Percentiles rank a stretch among this genome's conserved stretches.
phyloP scores from a whole-genome alignment of 1,284 basidiomycete species.

The Peniophora sp. region DNA sequence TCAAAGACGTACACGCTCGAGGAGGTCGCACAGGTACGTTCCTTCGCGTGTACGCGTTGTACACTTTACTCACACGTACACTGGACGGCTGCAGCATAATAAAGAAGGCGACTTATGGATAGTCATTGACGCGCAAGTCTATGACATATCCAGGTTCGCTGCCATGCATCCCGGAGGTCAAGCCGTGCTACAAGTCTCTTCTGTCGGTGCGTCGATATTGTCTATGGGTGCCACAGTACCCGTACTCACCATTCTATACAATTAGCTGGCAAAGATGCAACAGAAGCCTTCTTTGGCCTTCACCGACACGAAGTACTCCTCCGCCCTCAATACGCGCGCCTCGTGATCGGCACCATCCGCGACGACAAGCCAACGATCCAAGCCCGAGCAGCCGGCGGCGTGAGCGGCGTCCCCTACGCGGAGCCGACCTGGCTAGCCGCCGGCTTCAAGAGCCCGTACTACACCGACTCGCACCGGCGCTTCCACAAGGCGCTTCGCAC shows the following conservation, averaged over 20 bases:
- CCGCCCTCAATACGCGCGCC: conserved; percentile 72
- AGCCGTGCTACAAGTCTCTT: conserved; percentile 39
- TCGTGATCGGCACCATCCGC: conserved; percentile 73
- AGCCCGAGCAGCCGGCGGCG: conserved; percentile 52
- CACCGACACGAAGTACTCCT: conserved; percentile 84
- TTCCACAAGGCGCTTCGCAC: conserved; percentile 61
- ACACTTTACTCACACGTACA: conserved; percentile 2
- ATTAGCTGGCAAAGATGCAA: conserved; percentile 74
- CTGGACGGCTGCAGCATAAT: conserved; percentile 50
- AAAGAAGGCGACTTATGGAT: conserved; percentile 69
- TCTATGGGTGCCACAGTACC: not conserved
- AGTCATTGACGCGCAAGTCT: conserved; percentile 60
- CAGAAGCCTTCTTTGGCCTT: conserved; percentile 85
- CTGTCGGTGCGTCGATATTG: conserved; percentile 26
- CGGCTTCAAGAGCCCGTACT: conserved; percentile 81
- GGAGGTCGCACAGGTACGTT: conserved; percentile 45
- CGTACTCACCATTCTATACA: not conserved
- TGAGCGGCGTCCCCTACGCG: conserved; percentile 80
- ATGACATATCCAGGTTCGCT: conserved; percentile 56
- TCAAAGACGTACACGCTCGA: conserved; percentile 36
- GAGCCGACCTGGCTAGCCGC: conserved; percentile 85
- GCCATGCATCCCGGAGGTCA: conserved; percentile 62
- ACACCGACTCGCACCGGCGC: conserved; percentile 60
- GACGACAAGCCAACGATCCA: conserved; percentile 63
- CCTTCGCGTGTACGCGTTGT: not conserved